Conservation (phyloP, 176 grass and related monocot species). For the Oryza australiensis region DNA sequence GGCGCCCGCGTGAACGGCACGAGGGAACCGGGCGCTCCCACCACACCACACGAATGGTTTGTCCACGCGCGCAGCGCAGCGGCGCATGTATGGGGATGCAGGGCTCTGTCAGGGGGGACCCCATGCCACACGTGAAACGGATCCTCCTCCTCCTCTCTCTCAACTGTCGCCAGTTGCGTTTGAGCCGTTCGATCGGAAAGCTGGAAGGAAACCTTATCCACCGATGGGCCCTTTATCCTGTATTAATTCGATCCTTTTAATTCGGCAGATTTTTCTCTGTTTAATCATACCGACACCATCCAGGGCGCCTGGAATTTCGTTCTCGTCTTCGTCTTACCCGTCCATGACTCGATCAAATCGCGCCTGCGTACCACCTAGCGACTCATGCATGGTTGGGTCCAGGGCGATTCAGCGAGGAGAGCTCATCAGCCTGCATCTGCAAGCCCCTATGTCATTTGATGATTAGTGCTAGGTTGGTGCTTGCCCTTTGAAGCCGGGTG, state of each 20-base stretch:
- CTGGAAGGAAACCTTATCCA: not conserved
- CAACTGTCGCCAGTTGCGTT: not conserved
- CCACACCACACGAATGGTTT: conserved; percentile 54
- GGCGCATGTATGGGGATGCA: no score
- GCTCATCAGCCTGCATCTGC: conserved; percentile 20
- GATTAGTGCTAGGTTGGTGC: conserved; percentile 8
- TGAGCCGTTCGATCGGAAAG: not conserved
- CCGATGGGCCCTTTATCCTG: not conserved
- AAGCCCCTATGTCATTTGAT: conserved; percentile 22
- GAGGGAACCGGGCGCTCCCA: conserved; percentile 8
- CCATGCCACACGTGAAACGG: not conserved
- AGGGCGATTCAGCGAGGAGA: not conserved
- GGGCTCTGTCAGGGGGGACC: conserved; percentile 4
- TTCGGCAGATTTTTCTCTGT: not conserved
- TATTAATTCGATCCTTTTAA: not conserved
- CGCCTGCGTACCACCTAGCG: not conserved
- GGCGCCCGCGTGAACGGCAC: conserved; percentile 38
- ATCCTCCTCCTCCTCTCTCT: not conserved
- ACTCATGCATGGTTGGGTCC: not conserved
- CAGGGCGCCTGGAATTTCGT: not conserved
- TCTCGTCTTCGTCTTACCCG: not conserved
- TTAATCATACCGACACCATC: not conserved
- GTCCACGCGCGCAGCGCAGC: conserved; percentile 33
- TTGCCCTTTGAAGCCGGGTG: conserved; percentile 13
- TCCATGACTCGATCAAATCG: not conserved